These are phyloP conservation scores for Lagerstroemia speciosa DNA, from an alignment of 345 rosid species.

Conservation along the genomic window DNA sequence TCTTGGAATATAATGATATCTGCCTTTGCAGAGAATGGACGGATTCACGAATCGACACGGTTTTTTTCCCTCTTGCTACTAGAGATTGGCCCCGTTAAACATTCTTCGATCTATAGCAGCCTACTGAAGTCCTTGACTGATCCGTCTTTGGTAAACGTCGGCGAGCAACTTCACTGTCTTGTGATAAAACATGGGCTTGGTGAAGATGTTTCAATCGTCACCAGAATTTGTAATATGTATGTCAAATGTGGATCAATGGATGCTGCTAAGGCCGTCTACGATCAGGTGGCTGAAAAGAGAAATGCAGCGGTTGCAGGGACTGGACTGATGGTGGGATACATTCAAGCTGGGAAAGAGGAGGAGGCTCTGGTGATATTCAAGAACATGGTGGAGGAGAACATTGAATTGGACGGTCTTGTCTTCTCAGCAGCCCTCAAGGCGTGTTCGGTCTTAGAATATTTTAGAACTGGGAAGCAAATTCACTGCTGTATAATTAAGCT, in stretches of 20 bases:
- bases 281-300: slow-evolving; percentile 41
- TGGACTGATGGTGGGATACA: slow-evolving; percentile 55
- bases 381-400: slow-evolving; percentile 42
- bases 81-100: slow-evolving; percentile 24
- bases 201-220: slow-evolving; percentile 23
- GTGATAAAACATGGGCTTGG: slow-evolving; percentile 41
- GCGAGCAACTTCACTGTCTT: slow-evolving; percentile 51
- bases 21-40: slow-evolving; percentile 34
- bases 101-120: slow-evolving; percentile 27
- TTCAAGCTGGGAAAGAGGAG: slow-evolving; percentile 33
- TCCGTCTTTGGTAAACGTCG: slow-evolving; percentile 34
- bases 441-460: slow-evolving; percentile 38
- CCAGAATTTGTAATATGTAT: slow-evolving; percentile 49
- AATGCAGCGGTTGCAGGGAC: slow-evolving; percentile 42
- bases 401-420: slow-evolving; percentile 47
- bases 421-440: slow-evolving; percentile 70
- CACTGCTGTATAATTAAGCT: slow-evolving; percentile 50
- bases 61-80: slow-evolving; percentile 31
- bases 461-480: slow-evolving; percentile 50
- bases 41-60: slow-evolving; percentile 27
- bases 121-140: slow-evolving; percentile 36
- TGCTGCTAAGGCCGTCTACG: slow-evolving; percentile 43
- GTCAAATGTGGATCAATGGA: slow-evolving; percentile 54
- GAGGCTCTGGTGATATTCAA: slow-evolving; percentile 37
- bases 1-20: slow-evolving; percentile 45